These are phyloP conservation scores for Tolypocladium paradoxum DNA, from an alignment of 2,329 filamentous ascomycete species.

Conservation along the genomic window DNA sequence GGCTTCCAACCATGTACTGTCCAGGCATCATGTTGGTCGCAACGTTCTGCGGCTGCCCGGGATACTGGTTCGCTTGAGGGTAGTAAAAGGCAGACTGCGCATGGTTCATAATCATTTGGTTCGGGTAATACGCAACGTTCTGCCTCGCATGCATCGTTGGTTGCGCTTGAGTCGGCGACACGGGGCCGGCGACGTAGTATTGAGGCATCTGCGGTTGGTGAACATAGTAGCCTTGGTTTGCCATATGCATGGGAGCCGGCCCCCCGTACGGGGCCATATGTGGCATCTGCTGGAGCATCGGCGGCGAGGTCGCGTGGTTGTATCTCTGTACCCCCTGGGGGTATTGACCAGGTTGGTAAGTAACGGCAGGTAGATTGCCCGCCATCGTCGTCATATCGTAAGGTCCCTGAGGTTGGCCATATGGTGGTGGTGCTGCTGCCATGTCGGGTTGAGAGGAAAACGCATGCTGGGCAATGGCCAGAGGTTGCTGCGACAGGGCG, in stretches of 20 bases:
- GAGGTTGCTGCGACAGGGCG: not conserved
- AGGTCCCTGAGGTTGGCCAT: conserved; percentile 13
- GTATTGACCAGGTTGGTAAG: conserved; percentile 28
- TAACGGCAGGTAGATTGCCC: conserved; percentile 29
- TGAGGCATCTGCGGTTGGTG: conserved; percentile 33
- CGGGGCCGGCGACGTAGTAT: conserved; percentile 30
- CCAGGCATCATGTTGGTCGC: conserved; percentile 21
- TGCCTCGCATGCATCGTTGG: conserved; percentile 23
- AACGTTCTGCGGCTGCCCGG: conserved; percentile 18
- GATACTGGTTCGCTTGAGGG: conserved; percentile 24
- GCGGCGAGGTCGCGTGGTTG: conserved; percentile 22
- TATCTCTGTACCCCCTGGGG: conserved; percentile 23
- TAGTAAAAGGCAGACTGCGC: conserved; percentile 36
- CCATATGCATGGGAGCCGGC: conserved; percentile 25
- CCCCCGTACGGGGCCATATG: conserved; percentile 29
- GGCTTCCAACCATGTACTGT: conserved; percentile 21
- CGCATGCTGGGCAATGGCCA: conserved; percentile 19
- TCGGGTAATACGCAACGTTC: conserved; percentile 32
- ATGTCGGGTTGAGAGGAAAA: conserved; percentile 33
- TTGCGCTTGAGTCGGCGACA: conserved; percentile 26
- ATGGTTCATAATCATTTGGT: conserved; percentile 30
- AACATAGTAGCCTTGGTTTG: conserved; percentile 35
- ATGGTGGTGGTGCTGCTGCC: conserved; percentile 16
- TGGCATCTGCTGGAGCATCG: conserved; percentile 26
- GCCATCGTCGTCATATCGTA: conserved; percentile 39